Percentiles rank a stretch among this genome's conserved stretches.
Evolutionary conservation across 495 filamentous ascomycete genomes (phyloP).

Genomic region (Schizothecium vesticola): DNA sequence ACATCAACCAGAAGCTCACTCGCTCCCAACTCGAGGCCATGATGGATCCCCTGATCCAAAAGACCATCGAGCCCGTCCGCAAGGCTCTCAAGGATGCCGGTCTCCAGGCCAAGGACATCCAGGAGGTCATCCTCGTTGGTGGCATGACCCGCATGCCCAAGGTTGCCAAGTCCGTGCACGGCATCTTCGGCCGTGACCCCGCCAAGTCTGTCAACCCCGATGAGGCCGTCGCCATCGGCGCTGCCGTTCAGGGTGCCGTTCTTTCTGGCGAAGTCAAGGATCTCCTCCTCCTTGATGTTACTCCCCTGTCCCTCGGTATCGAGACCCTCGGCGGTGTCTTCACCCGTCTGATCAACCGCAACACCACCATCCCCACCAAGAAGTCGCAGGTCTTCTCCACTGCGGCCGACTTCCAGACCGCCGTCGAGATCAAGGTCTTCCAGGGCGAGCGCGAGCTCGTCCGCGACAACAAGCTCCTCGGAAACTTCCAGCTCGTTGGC

Average conservation of each 20-base stretch:
- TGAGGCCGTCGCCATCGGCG: constrained; percentile 97
- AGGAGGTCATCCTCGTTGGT: constrained; percentile 98
- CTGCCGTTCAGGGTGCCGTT: constrained; percentile 96
- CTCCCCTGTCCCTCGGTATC: constrained; percentile 96
- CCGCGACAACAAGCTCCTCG: constrained; percentile 96
- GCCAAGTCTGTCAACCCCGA: constrained; percentile 99
- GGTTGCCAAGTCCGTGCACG: constrained; percentile 95
- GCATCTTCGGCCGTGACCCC: constrained; percentile 94
- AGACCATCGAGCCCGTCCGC: constrained; percentile 86
- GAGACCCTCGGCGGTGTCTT: constrained; percentile 99
- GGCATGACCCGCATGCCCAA: constrained; percentile 99
- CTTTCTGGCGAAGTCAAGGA: constrained; percentile 96
- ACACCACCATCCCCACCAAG: constrained; percentile 99
- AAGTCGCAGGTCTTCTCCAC: constrained; percentile 99
- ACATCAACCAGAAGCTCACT: constrained; percentile 94
- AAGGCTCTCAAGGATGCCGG: constrained; percentile 98
- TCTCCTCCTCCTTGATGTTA: constrained; percentile 93
- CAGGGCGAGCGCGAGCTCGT: constrained; percentile 99
- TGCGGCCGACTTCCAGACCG: constrained; percentile 97
- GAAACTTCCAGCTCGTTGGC: constrained; percentile 99
- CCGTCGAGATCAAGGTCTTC: constrained; percentile 99
- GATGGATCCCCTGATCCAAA: constrained; percentile 83
- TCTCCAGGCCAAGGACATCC: constrained; percentile 90
- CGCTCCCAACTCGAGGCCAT: constrained; percentile 88
- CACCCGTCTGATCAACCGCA: constrained; percentile 98